phyloP scores from a whole-genome alignment of 495 filamentous ascomycete genomes.

The Xylaria longipes region DNA sequence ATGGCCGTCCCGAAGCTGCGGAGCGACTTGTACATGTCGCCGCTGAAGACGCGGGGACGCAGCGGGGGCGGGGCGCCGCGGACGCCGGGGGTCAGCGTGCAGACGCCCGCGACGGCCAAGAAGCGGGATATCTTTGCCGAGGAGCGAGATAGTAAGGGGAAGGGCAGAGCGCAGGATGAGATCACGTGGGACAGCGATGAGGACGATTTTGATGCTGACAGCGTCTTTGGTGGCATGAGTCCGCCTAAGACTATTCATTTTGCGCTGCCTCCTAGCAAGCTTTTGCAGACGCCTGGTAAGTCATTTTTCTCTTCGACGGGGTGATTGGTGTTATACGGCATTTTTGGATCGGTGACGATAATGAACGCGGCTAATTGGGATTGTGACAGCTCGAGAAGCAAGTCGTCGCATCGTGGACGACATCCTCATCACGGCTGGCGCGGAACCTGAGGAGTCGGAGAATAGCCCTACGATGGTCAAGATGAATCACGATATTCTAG shows the following conservation, averaged over 20 bases:
- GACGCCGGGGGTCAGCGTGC: slow-evolving; percentile 80
- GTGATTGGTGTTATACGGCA: slow-evolving; percentile 1
- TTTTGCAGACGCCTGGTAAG: slow-evolving; percentile 91
- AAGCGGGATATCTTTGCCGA: slow-evolving; percentile 55
- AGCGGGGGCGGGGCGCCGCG: slow-evolving; percentile 45
- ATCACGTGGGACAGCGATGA: slow-evolving; percentile 70
- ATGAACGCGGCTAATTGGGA: slow-evolving; percentile 17
- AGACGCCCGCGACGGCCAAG: slow-evolving; percentile 63
- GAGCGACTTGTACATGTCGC: slow-evolving; percentile 85
- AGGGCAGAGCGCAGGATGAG: slow-evolving; percentile 48
- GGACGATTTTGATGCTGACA: slow-evolving; percentile 64
- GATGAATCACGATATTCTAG: slow-evolving; percentile 67
- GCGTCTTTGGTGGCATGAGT: slow-evolving; percentile 70
- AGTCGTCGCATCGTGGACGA: slow-evolving; percentile 92
- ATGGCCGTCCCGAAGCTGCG: slow-evolving; percentile 81
- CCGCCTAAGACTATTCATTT: slow-evolving; percentile 99
- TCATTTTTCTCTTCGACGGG: slow-evolving; percentile 16
- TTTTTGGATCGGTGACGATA: neutral
- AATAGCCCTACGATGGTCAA: slow-evolving; percentile 79
- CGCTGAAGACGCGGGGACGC: slow-evolving; percentile 44
- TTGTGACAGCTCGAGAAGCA: slow-evolving; percentile 75
- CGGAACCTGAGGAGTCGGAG: slow-evolving; percentile 62
- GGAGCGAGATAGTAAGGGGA: slow-evolving; percentile 42
- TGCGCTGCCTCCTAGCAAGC: slow-evolving; percentile 80
- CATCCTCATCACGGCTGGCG: slow-evolving; percentile 84